Base-by-base conservation (phyloP, 257 asterid genomes). In the Hygrophila difformis region DNA sequence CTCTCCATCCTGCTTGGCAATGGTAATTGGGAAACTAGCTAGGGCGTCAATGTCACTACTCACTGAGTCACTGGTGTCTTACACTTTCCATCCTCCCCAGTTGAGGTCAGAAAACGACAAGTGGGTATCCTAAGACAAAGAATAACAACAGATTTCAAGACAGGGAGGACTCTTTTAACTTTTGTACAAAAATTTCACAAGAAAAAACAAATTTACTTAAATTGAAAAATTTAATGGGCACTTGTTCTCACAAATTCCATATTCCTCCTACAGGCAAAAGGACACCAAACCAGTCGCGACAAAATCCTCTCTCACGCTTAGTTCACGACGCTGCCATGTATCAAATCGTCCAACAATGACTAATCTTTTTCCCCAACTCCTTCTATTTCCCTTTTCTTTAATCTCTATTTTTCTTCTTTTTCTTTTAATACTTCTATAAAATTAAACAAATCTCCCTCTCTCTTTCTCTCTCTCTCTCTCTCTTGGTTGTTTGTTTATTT, bases 211-310 rank as follows among this genome's bases (percentile, higher is more conserved):
- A 26, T 26, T 3, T 8, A 26, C 4, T 26, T n/a, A n/a, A n/a
- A n/a, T n/a, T n/a, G n/a, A n/a, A n/a, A n/a, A n/a, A n/a, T n/a
- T n/a, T n/a, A 44, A 61, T 12, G 47, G 75, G 81, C 88, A 65
- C 81, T 70, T 69, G 74, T 74, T 71, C 81, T 67, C 79, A 70
- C 72, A 79, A 79, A 84, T 79, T 81, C 96, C 82, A 78, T 72
- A 71, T 79, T 71, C 78, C 73, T 59, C 62, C 67, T 46, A 64
- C 74, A 65, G 58, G 66, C 62, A 55, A 59, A 65, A 68, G 43
- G 73, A 74, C 81, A 58, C 71, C 72, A 18, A 68, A 41, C 68
- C 74, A 59, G 68, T 59, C 84, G 47, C 76, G 82, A 74, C 82
- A 70, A 74, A 70, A 53, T 15, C 69, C 15, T 40, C 62, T 55